These are phyloP conservation scores for Mrakia gelida DNA, from an alignment of 768 basidiomycete genomes.

Conservation along the genomic window DNA sequence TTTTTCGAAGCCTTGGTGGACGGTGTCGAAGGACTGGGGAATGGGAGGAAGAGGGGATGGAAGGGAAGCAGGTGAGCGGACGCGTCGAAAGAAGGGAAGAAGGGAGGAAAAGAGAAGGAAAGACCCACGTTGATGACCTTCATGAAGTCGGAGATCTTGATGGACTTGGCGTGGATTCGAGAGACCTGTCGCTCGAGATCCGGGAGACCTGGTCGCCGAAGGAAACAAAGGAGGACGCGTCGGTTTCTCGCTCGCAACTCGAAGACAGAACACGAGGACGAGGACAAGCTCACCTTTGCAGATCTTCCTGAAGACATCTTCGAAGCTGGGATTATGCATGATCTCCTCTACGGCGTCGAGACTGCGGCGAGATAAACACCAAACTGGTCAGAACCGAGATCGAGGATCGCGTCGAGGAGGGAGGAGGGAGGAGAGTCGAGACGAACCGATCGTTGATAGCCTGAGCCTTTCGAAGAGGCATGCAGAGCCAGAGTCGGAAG, in stretches of 20 bases:
- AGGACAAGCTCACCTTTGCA: constrained; percentile 52
- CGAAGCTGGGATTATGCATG: constrained; percentile 71
- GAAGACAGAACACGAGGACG: no score
- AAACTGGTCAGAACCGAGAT: constrained; percentile 15
- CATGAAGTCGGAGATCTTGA: constrained; percentile 79
- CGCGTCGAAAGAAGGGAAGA: neutral
- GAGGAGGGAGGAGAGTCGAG: neutral
- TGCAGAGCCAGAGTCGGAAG: constrained; percentile 94
- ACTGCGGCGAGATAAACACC: constrained; percentile 46
- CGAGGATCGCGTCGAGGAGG: constrained; percentile 8
- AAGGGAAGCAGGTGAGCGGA: neutral
- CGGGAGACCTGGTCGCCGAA: constrained; percentile 14
- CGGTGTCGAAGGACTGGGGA: constrained; percentile 64
- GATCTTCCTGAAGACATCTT: constrained; percentile 65
- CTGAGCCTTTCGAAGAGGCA: constrained; percentile 72
- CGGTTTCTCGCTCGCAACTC: neutral
- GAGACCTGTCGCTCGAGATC: constrained; percentile 82
- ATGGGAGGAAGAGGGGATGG: no score
- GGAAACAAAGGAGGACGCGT: neutral
- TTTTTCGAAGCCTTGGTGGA: constrained; percentile 62
- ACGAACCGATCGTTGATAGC: constrained; percentile 84
- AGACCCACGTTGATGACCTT: constrained; percentile 67
- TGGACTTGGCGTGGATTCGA: constrained; percentile 87
- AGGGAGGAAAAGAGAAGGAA: neutral
- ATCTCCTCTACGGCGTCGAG: constrained; percentile 93